Conservation (phyloP, 305 asterid species). For the Stenogyne calaminthoides region DNA sequence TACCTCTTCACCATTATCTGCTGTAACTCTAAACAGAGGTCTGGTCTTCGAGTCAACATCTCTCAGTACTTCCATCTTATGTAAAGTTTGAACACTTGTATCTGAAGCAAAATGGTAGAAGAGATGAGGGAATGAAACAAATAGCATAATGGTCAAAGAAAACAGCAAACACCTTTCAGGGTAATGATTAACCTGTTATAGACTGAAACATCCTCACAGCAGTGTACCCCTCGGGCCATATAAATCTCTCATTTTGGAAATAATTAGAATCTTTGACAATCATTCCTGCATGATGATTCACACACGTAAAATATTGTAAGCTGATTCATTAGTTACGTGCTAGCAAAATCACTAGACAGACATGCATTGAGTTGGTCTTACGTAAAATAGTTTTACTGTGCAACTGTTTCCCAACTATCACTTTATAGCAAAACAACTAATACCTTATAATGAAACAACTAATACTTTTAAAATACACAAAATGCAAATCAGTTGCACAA, state of each 20-base stretch:
- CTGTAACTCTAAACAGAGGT: constrained; percentile 79
- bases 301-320: constrained; percentile 30
- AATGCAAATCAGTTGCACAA: too few relatives aligned
- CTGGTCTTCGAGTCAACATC: constrained; percentile 62
- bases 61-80: constrained; percentile 88
- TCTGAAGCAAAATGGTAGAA: constrained; percentile 47
- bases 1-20: constrained; percentile 89
- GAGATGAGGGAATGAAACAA: constrained; percentile 21
- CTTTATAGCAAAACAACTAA: too few relatives aligned
- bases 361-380: neutral
- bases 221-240: constrained; percentile 91
- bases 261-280: constrained; percentile 64
- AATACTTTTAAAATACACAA: too few relatives aligned
- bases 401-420: too few relatives aligned
- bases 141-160: constrained; percentile 22
- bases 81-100: constrained; percentile 55
- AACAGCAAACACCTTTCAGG: constrained; percentile 20
- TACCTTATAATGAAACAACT: too few relatives aligned
- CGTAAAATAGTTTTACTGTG: too few relatives aligned
- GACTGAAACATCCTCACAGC: constrained; percentile 78
- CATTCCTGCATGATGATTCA: constrained; percentile 62
- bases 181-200: constrained; percentile 53
- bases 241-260: constrained; percentile 73
- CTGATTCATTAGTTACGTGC: constrained; percentile 28
- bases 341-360: constrained; percentile 19